phyloP scores from a whole-genome alignment of 129 eudicot genomes.

The Flaveria bidentis region DNA sequence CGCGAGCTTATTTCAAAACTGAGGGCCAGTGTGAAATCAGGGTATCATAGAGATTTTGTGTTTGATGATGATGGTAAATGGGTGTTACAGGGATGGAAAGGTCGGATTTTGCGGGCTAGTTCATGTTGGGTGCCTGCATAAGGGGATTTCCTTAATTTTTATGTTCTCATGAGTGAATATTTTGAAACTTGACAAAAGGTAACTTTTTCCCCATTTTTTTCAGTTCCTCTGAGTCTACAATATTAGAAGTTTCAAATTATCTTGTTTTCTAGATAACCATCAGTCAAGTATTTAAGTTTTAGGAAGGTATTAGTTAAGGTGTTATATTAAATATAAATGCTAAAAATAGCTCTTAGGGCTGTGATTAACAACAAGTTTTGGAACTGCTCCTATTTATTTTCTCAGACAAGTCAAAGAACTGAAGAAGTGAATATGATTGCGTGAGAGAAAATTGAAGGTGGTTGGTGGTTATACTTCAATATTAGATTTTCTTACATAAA shows the following conservation, averaged over 20 bases:
- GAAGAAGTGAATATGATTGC: not conserved
- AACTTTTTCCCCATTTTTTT: not conserved
- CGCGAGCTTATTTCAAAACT: constrained; percentile 40
- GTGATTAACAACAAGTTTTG: too few relatives aligned
- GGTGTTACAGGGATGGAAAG: constrained; percentile 82
- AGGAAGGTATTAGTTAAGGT: not conserved
- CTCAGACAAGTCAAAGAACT: not conserved
- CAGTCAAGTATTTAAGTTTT: not conserved
- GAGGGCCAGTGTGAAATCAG: constrained; percentile 34
- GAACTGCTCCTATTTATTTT: not conserved
- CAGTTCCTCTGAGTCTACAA: not conserved
- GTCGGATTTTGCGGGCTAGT: constrained; percentile 56
- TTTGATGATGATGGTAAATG: constrained; percentile 62
- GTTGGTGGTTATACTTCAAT: not conserved
- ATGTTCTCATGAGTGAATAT: constrained; percentile 27
- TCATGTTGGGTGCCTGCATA: constrained; percentile 55
- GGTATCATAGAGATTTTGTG: constrained; percentile 60
- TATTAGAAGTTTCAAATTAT: not conserved
- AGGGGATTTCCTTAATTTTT: constrained; percentile 15
- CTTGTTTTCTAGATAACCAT: constrained; percentile 4
- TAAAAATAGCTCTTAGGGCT: not conserved
- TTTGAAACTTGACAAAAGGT: constrained; percentile 27
- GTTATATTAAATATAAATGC: not conserved
- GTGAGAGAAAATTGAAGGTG: not conserved
- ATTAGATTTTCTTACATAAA: not conserved